These are phyloP conservation scores for Maudiozyma barnettii DNA, from an alignment of 805 yeast genomes.

Conservation along the genomic window DNA sequence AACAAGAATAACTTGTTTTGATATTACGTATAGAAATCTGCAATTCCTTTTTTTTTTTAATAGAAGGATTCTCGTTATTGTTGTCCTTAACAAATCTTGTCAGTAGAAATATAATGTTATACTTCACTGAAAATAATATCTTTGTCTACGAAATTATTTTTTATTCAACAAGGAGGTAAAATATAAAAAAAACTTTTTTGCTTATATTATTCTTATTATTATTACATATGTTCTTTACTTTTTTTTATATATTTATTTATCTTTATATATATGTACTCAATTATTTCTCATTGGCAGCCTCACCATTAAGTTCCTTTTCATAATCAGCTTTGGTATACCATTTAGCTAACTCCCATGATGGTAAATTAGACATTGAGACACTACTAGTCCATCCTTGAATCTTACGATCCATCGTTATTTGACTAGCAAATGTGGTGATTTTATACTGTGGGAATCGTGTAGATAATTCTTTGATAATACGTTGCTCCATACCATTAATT, in stretches of 20 bases:
- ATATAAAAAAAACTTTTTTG: neutral
- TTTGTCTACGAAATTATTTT: too few species aligned
- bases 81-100: too few species aligned
- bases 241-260: neutral
- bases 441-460: constrained; percentile 73
- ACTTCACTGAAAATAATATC: too few species aligned
- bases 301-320: constrained; percentile 5
- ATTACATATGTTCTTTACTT: neutral
- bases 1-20: too few species aligned
- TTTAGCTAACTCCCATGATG: constrained; percentile 24
- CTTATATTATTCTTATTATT: neutral
- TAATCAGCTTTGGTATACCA: constrained; percentile 21
- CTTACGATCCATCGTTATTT: constrained; percentile 62
- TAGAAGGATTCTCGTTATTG: too few species aligned
- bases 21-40: too few species aligned
- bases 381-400: constrained; percentile 85
- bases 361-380: constrained; percentile 22
- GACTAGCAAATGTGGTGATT: constrained; percentile 74
- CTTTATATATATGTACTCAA: neutral
- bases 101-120: too few species aligned
- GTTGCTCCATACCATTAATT: constrained; percentile 71
- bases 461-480: constrained; percentile 62
- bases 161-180: too few species aligned
- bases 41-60: too few species aligned
- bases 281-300: neutral